Evolutionary conservation across 495 filamentous ascomycete genomes (phyloP), one percentile per base, ranked within the genome.

Genomic region (Margaritispora aquatica): DNA sequence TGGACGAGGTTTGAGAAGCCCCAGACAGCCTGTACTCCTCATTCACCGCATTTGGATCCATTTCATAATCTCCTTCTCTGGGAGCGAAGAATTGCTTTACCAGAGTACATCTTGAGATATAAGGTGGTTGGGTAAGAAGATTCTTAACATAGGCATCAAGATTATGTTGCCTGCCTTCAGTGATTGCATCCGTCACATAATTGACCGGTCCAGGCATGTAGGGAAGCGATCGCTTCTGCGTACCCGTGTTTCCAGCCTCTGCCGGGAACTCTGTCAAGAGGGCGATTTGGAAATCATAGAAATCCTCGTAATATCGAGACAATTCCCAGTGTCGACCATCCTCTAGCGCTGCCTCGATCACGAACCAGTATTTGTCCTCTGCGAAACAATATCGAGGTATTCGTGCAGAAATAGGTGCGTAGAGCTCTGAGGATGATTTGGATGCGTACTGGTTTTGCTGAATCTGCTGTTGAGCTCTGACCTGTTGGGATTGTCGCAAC

Each of bases 121-220:
- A 88, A 3, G 84, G 74, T 8, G 90, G 86, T 72, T 97, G 87
- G 27, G 83, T 79, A 2, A 98, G 75, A 8, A 98, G 82, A 61
- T 92, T 91, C 72, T 92, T 92, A 65, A 98, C 89, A 63, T 98
- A 98, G 57, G 92, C 87, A 68, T 98, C 92, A 13, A 98, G 77
- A 69, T 92, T 96, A 63, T 90, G 87, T 49, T 92, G 85, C 51
- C 94, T 85, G 27, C 91, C 94, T 63, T 96, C 91, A 36, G 92
- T 96, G 66, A 98, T 97, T 7, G 89, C 89, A 68, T 97, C 95
- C 17, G 95, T 98, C 54, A 98, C 95, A 73, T 96, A 95, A 57
- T 92, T 96, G 64, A 98, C 93, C 21, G 94, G 94, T 10, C 94
- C 94, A 20, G 94, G 94, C 94, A 98, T 98, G 72, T 93, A 98